phyloP scores from a whole-genome alignment of 768 basidiomycete genomes.

The Lentinula sp. region DNA sequence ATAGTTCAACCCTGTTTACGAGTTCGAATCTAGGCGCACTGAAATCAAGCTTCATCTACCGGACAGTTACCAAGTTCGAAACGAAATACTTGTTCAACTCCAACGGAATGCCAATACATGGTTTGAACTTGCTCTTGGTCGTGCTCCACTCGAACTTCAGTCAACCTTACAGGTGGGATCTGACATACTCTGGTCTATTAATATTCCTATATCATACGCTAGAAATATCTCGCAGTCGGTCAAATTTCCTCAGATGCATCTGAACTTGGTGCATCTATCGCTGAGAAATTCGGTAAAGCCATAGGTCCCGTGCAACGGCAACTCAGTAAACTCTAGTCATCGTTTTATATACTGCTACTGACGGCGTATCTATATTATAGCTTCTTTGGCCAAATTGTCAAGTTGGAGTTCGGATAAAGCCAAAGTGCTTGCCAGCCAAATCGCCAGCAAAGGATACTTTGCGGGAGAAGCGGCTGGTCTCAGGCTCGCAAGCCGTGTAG shows the following conservation, averaged over 20 bases:
- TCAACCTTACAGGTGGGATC: slow-evolving; percentile 80
- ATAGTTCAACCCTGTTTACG: slow-evolving; percentile 85
- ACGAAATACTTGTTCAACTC: slow-evolving; percentile 74
- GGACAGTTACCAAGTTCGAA: slow-evolving; percentile 81
- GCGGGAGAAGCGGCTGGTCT: slow-evolving; percentile 83
- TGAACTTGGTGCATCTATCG: slow-evolving; percentile 89
- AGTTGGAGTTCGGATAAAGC: slow-evolving; percentile 64
- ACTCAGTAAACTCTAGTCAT: slow-evolving; percentile 43
- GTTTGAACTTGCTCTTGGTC: slow-evolving; percentile 81
- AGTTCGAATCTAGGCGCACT: slow-evolving; percentile 74
- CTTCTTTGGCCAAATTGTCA: slow-evolving; percentile 46
- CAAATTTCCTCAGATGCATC: slow-evolving; percentile 62
- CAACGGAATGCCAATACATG: slow-evolving; percentile 72
- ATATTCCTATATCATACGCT: background rate
- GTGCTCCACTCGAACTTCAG: slow-evolving; percentile 89
- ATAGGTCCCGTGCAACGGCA: slow-evolving; percentile 75
- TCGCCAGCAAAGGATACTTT: slow-evolving; percentile 89
- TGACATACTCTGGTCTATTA: slow-evolving; percentile 1
- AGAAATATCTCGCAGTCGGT: slow-evolving; percentile 87
- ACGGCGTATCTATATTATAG: slow-evolving; percentile 42
- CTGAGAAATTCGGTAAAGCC: slow-evolving; percentile 78
- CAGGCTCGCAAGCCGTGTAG: slow-evolving; percentile 58
- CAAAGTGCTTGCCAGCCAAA: slow-evolving; percentile 75
- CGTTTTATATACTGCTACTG: background rate
- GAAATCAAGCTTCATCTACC: slow-evolving; percentile 73